Evolutionary conservation across 495 filamentous ascomycete genomes (phyloP).

Genomic region (Penicillium mononematosum): DNA sequence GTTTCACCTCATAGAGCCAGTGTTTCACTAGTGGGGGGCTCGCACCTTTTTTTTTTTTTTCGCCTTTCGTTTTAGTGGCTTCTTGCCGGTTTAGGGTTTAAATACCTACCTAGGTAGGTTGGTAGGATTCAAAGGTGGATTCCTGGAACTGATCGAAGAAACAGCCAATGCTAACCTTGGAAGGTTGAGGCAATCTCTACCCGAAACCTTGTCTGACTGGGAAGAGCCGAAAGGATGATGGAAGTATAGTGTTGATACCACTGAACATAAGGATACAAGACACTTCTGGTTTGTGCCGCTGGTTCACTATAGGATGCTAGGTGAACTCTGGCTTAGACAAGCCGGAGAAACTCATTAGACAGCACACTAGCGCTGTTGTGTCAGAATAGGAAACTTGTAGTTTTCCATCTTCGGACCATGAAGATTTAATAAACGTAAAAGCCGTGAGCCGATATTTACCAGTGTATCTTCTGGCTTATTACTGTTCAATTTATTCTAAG

Average conservation of each 20-base stretch:
- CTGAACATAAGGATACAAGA: too few relatives aligned
- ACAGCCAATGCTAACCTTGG: background rate
- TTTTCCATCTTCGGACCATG: too few relatives aligned
- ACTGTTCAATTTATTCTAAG: too few relatives aligned
- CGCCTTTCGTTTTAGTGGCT: background rate
- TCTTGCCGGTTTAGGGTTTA: background rate
- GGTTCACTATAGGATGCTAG: too few relatives aligned
- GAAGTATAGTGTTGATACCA: background rate
- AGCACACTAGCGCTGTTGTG: too few relatives aligned
- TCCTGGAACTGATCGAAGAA: background rate
- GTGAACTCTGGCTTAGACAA: too few relatives aligned
- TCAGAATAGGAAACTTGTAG: too few relatives aligned
- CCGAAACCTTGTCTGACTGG: background rate
- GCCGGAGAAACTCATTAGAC: too few relatives aligned
- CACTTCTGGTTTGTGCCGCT: too few relatives aligned
- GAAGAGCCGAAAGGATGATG: background rate
- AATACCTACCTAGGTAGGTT: too few relatives aligned
- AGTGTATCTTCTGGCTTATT: too few relatives aligned
- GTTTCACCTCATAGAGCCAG: slow-evolving; percentile 11
- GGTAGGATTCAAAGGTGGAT: background rate
- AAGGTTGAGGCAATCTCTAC: background rate
- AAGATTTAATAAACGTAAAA: background rate
- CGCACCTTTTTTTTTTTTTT: background rate
- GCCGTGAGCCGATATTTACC: too few relatives aligned
- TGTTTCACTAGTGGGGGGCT: slow-evolving; percentile 20